Conservation (phyloP, 371 early-diverging fungal genomes). For the Apophysomyces trapeziformis region DNA sequence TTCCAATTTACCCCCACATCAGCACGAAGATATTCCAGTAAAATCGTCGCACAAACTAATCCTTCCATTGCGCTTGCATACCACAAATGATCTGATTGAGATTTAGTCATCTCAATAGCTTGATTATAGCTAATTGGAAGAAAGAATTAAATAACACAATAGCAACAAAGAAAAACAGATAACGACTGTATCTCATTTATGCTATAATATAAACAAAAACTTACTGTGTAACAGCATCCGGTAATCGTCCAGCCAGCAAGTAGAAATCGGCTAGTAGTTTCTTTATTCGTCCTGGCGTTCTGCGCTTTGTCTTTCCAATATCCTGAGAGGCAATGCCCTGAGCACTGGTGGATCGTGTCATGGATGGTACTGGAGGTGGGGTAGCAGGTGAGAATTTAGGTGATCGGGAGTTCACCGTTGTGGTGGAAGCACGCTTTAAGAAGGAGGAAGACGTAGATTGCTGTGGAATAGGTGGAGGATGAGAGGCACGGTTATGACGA, state of each 20-base stretch:
- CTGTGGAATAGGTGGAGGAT: conserved; percentile 23
- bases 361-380: conserved; percentile 20
- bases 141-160: not conserved
- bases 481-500: conserved; percentile 22
- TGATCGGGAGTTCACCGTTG: conserved; percentile 20
- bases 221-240: conserved; percentile 73
- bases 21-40: conserved; percentile 62
- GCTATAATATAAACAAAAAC: not conserved
- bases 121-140: conserved; percentile 54
- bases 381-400: conserved; percentile 25
- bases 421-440: conserved; percentile 28
- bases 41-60: conserved; percentile 62
- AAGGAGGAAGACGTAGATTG: conserved; percentile 30
- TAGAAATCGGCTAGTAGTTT: conserved; percentile 82
- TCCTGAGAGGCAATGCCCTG: conserved; percentile 24
- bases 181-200: not conserved
- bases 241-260: conserved; percentile 77
- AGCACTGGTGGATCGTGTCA: conserved; percentile 23
- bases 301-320: conserved; percentile 33
- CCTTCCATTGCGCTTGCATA: conserved; percentile 82
- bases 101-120: conserved; percentile 73
- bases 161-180: not conserved
- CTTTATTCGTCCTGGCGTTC: conserved; percentile 77
- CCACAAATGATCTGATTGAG: conserved; percentile 77
- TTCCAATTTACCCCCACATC: conserved; percentile 58